Percentiles rank a stretch among this genome's conserved stretches.
phyloP scores from a whole-genome alignment of 352 stramenopile species.

The Pythium phragmiticola region DNA sequence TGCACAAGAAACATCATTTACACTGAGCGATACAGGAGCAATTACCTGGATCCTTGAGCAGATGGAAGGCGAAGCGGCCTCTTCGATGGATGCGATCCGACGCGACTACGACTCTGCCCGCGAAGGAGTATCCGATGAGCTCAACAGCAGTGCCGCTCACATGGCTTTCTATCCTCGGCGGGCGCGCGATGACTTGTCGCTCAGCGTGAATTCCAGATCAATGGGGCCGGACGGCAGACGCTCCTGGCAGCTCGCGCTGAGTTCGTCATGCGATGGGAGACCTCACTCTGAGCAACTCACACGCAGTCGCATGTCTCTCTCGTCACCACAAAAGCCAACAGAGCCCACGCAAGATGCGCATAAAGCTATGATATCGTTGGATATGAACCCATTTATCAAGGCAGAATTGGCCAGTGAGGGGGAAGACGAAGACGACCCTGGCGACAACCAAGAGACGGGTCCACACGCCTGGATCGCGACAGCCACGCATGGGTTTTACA shows the following conservation, averaged over 20 bases:
- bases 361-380: neutral
- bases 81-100: neutral
- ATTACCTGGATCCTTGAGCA: conserved; percentile 90
- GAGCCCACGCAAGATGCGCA: neutral
- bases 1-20: conserved; percentile 44
- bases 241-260: conserved; percentile 16
- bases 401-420: conserved; percentile 8
- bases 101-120: neutral
- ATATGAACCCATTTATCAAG: conserved; percentile 17
- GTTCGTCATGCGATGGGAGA: conserved; percentile 10
- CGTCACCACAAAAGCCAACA: neutral
- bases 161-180: neutral
- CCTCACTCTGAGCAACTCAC: conserved; percentile 22
- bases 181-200: conserved; percentile 19
- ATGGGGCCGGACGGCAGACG: neutral
- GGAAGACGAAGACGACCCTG: neutral
- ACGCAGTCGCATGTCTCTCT: neutral
- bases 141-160: neutral
- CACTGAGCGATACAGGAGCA: conserved; percentile 60
- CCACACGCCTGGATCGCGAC: neutral
- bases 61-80: conserved; percentile 71
- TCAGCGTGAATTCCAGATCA: neutral
- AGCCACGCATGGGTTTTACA: neutral
- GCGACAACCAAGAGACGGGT: neutral
- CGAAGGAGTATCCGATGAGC: neutral